Percentiles rank a stretch among this genome's conserved stretches.
Evolutionary conservation across 352 stramenopile genomes (phyloP).

Genomic region (Phytophthora sojae): DNA sequence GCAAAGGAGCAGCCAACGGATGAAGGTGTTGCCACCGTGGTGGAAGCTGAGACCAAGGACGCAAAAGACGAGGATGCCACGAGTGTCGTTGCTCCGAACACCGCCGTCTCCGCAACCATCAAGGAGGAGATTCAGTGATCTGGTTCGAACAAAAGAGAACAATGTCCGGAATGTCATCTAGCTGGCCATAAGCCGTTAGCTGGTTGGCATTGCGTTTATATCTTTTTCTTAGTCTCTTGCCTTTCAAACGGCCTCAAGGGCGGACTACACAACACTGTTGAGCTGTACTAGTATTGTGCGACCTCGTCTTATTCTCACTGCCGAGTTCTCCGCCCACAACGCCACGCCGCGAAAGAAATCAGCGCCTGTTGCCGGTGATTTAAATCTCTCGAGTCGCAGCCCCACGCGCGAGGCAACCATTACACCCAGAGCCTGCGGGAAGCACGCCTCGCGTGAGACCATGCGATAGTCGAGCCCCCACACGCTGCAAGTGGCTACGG

Average conservation of each 20-base stretch:
- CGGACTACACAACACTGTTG: neutral
- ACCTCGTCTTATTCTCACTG: constrained; percentile 30
- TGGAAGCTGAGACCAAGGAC: neutral
- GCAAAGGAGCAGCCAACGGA: neutral
- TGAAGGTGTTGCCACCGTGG: neutral
- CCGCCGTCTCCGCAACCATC: neutral
- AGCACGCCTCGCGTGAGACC: neutral
- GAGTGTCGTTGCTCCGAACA: neutral
- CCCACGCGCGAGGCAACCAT: constrained; percentile 6
- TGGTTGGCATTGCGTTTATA: neutral
- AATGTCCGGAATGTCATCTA: neutral
- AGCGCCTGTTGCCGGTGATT: constrained; percentile 24
- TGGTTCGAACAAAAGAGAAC: constrained; percentile 4
- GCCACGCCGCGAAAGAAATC: constrained; percentile 34
- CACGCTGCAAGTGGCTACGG: neutral
- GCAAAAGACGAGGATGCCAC: neutral
- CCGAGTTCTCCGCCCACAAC: constrained; percentile 13
- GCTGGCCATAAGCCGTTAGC: neutral
- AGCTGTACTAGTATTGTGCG: constrained; percentile 2
- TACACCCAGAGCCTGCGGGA: neutral
- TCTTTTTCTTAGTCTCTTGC: constrained; percentile 1
- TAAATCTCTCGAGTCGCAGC: constrained; percentile 15
- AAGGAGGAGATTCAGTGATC: constrained; percentile 6
- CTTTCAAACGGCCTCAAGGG: neutral
- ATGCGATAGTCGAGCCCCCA: neutral